A percentile compares a stretch with the other conserved stretches of the same genome.
phyloP scores from a whole-genome alignment of 306 rosid genomes.

The Prunus dulcis region DNA sequence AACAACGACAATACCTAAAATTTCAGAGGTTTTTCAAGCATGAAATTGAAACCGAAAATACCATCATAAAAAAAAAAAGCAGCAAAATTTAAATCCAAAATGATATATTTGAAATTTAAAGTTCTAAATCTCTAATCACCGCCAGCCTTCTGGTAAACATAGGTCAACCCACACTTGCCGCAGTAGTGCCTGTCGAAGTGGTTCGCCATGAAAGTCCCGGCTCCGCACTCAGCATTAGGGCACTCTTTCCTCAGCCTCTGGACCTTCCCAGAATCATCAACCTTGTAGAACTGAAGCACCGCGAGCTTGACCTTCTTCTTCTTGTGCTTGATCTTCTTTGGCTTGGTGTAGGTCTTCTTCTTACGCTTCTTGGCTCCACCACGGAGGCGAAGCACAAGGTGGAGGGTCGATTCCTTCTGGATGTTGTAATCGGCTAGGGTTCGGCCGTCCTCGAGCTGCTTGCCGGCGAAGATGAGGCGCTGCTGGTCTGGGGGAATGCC shows the following conservation, averaged over 20 bases:
- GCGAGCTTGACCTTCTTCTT: constrained; percentile 94
- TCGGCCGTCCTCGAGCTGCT: constrained; percentile 93
- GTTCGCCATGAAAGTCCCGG: constrained; percentile 94
- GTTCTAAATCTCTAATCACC: constrained; percentile 39
- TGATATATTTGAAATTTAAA: background rate
- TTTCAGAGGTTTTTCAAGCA: background rate
- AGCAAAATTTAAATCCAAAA: background rate
- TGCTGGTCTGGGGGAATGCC: constrained; percentile 97
- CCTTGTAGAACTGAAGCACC: constrained; percentile 79
- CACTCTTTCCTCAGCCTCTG: constrained; percentile 94
- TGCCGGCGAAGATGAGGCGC: constrained; percentile 90
- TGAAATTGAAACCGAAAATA: background rate
- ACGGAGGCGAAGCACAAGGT: constrained; percentile 85
- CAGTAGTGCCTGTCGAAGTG: constrained; percentile 93
- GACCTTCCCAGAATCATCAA: constrained; percentile 81
- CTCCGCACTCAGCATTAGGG: constrained; percentile 85
- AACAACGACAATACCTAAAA: background rate
- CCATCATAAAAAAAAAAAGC: background rate
- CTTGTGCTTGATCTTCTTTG: constrained; percentile 97
- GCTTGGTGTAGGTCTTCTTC: constrained; percentile 98
- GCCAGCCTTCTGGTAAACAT: constrained; percentile 80
- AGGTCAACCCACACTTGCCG: constrained; percentile 88
- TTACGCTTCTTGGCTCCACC: constrained; percentile 96
- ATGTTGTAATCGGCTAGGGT: constrained; percentile 94
- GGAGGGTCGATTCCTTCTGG: constrained; percentile 92